These are phyloP conservation scores for Phanerodontia chrysosporium DNA, from an alignment of 768 basidiomycete species.

Conservation along the genomic window DNA sequence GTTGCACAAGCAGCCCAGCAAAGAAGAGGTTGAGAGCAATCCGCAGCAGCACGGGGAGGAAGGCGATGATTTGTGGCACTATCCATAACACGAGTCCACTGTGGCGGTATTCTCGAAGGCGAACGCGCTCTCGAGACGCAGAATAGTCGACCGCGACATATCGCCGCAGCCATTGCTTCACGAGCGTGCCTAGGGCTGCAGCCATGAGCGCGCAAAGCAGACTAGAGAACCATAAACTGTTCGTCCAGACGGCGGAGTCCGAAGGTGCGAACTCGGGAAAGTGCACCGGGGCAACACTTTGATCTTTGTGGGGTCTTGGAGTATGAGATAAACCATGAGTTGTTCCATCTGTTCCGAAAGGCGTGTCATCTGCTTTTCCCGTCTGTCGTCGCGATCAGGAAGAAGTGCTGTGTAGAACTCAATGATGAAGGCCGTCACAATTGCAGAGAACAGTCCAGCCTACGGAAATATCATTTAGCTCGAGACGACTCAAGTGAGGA, in stretches of 20 bases:
- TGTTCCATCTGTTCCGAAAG: neutral
- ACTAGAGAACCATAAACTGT: conserved; percentile 13
- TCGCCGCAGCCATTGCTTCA: conserved; percentile 14
- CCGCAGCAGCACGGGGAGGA: conserved; percentile 11
- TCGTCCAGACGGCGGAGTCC: neutral
- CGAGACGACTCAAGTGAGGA: neutral
- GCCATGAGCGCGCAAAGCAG: conserved; percentile 12
- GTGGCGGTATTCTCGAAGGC: conserved; percentile 7
- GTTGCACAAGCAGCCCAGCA: conserved; percentile 3
- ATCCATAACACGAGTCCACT: neutral
- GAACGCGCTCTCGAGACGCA: conserved; percentile 2
- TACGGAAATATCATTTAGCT: neutral
- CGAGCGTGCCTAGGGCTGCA: conserved; percentile 12
- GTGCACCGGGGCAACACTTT: neutral
- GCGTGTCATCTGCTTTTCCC: neutral
- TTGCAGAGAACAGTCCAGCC: conserved; percentile 3
- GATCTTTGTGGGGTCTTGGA: neutral
- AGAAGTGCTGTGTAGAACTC: neutral
- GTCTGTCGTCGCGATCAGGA: neutral
- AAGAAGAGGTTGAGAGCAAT: conserved; percentile 12
- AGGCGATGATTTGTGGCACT: conserved; percentile 2
- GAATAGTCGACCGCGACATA: conserved; percentile 3
- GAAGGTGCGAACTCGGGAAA: neutral
- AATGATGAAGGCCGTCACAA: neutral
- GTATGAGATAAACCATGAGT: neutral